A percentile compares a stretch with the other conserved stretches of the same genome.
phyloP scores from a whole-genome alignment of 2,329 filamentous ascomycete genomes.

The Iodosphaeria phyllophila region DNA sequence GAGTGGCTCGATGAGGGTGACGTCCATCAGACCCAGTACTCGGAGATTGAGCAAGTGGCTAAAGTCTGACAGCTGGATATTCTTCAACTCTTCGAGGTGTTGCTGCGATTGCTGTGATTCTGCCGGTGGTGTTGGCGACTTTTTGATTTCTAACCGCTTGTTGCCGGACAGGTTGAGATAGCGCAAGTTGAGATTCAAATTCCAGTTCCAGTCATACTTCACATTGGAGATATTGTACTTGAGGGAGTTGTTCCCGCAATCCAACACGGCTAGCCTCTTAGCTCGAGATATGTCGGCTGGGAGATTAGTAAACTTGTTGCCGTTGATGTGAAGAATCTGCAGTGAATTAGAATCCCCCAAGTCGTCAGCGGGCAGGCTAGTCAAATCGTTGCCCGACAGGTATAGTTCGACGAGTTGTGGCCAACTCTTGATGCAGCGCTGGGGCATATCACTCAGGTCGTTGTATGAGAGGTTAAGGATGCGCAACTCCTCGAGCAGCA shows the following conservation, averaged over 20 bases:
- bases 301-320: conserved; percentile 92
- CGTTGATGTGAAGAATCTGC: conserved; percentile 86
- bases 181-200: conserved; percentile 85
- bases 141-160: conserved; percentile 84
- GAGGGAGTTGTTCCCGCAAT: conserved; percentile 84
- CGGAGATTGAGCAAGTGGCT: conserved; percentile 66
- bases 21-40: conserved; percentile 90
- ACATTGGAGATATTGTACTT: conserved; percentile 99
- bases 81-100: conserved; percentile 47
- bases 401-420: conserved; percentile 82
- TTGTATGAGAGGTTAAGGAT: conserved; percentile 93
- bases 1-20: conserved; percentile 80
- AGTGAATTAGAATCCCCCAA: conserved; percentile 76
- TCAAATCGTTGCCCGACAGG: conserved; percentile 85
- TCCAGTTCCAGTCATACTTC: conserved; percentile 99
- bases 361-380: conserved; percentile 80
- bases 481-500: conserved; percentile 62
- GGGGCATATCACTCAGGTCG: conserved; percentile 78
- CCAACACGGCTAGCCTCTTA: conserved; percentile 75
- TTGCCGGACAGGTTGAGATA: conserved; percentile 96
- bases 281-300: conserved; percentile 91
- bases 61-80: conserved; percentile 82
- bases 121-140: too few relatives aligned
- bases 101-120: too few relatives aligned
- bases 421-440: conserved; percentile 76